These are phyloP conservation scores for Syncephalis plumigaleata DNA, from an alignment of 371 early-diverging fungal species.

Conservation along the genomic window DNA sequence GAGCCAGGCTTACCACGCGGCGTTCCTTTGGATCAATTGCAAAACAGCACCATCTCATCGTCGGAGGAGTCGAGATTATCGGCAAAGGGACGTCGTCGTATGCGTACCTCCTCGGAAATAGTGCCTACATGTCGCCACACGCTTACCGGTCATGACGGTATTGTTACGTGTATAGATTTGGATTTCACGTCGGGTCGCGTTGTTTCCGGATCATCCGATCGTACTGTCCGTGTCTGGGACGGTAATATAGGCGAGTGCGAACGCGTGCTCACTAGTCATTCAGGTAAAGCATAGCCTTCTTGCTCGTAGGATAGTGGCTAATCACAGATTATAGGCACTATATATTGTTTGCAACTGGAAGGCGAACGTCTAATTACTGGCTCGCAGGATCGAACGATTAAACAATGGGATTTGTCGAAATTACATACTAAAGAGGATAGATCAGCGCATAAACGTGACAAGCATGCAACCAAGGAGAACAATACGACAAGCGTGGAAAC, in stretches of 20 bases:
- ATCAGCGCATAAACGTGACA: neutral
- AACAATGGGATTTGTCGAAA: conserved; percentile 6
- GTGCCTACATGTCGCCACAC: neutral
- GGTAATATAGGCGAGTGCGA: conserved; percentile 54
- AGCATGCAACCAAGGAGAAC: neutral
- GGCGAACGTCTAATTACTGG: conserved; percentile 6
- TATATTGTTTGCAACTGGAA: conserved; percentile 8
- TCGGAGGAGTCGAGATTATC: no score
- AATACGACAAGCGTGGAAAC: neutral
- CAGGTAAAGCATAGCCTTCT: neutral
- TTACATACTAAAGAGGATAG: neutral
- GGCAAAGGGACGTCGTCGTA: no score
- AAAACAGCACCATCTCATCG: no score
- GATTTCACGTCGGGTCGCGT: conserved; percentile 61
- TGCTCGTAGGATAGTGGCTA: neutral
- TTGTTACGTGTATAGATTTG: conserved; percentile 75
- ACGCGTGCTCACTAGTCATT: neutral
- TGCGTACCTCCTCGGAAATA: no score
- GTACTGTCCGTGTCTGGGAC: conserved; percentile 90
- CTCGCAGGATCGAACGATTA: conserved; percentile 5
- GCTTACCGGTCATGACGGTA: conserved; percentile 66
- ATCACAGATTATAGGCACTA: conserved; percentile 2
- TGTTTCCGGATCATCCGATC: conserved; percentile 80
- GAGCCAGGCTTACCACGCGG: no score
- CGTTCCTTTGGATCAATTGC: no score